phyloP scores from a whole-genome alignment of 2,329 filamentous ascomycete species.

The Fusarium agapanthi region DNA sequence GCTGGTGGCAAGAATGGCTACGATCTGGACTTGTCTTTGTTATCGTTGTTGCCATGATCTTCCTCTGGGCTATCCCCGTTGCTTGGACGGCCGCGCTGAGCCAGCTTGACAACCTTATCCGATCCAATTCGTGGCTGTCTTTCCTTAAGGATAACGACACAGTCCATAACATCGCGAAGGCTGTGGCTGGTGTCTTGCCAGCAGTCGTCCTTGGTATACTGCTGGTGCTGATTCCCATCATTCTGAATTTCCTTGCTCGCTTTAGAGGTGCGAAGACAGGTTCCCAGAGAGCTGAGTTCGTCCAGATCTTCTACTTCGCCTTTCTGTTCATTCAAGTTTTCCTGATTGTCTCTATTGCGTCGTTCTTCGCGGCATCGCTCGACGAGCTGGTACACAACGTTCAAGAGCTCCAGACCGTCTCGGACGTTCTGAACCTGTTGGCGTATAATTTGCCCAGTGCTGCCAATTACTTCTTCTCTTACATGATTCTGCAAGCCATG shows the following conservation, averaged over 20 bases:
- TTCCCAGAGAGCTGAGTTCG: conserved; percentile 78
- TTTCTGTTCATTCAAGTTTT: conserved; percentile 97
- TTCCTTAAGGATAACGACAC: conserved; percentile 71
- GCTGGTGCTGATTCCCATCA: conserved; percentile 81
- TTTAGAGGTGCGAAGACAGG: conserved; percentile 86
- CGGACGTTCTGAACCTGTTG: conserved; percentile 56
- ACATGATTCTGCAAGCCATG: conserved; percentile 94
- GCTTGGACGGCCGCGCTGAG: conserved; percentile 86
- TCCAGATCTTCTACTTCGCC: conserved; percentile 91
- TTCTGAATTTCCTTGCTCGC: conserved; percentile 76
- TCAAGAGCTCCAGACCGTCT: conserved; percentile 42
- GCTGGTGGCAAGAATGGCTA: conserved; percentile 91
- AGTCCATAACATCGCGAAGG: conserved; percentile 67
- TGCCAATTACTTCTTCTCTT: conserved; percentile 97
- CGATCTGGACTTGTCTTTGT: conserved; percentile 72
- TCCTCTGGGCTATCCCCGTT: conserved; percentile 91
- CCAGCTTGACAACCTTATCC: conserved; percentile 76
- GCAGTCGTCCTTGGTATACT: conserved; percentile 79
- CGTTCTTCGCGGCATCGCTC: conserved; percentile 72
- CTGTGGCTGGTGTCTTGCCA: conserved; percentile 86
- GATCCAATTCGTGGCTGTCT: conserved; percentile 71
- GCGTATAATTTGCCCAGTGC: conserved; percentile 84
- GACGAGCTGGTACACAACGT: conserved; percentile 58
- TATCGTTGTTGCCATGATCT: conserved; percentile 76
- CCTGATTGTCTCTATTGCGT: conserved; percentile 87